Evolutionary conservation across 164 flowering plant species (phyloP).

Genomic region (Chimonanthus praecox): DNA sequence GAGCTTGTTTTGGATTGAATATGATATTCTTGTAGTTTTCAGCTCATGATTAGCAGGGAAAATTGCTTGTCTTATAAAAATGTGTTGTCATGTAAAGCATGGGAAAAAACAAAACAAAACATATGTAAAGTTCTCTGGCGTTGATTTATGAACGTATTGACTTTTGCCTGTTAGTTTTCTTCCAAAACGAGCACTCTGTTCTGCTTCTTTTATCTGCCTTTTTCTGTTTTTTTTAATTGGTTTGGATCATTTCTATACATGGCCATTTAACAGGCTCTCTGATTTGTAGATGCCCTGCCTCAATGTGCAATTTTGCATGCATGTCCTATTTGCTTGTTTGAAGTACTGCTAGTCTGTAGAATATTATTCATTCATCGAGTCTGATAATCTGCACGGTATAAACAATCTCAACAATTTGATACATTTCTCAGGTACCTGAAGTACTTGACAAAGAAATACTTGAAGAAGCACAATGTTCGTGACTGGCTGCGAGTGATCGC

Average conservation of each 20-base stretch:
- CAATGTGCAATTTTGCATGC: not conserved
- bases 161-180: too few species aligned
- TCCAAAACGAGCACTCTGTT: too few species aligned
- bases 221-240: not conserved
- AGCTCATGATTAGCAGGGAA: too few species aligned
- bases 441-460: slow-evolving; percentile 67
- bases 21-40: too few species aligned
- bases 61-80: too few species aligned
- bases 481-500: slow-evolving; percentile 81
- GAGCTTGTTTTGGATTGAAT: too few species aligned
- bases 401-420: not conserved
- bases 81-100: too few species aligned
- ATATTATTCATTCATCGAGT: too few species aligned
- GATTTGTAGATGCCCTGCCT: not conserved
- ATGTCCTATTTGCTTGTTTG: not conserved
- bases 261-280: not conserved
- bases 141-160: too few species aligned
- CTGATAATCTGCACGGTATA: not conserved
- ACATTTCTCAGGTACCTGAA: slow-evolving; percentile 47
- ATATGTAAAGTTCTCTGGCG: too few species aligned
- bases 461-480: slow-evolving; percentile 74
- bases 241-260: not conserved
- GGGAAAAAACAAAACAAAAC: too few species aligned
- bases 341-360: not conserved
- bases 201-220: too few species aligned